Evolutionary conservation across 805 yeast genomes (phyloP), one percentile per base, ranked within the genome.

Genomic region (Zygoascus biomembranicola): DNA sequence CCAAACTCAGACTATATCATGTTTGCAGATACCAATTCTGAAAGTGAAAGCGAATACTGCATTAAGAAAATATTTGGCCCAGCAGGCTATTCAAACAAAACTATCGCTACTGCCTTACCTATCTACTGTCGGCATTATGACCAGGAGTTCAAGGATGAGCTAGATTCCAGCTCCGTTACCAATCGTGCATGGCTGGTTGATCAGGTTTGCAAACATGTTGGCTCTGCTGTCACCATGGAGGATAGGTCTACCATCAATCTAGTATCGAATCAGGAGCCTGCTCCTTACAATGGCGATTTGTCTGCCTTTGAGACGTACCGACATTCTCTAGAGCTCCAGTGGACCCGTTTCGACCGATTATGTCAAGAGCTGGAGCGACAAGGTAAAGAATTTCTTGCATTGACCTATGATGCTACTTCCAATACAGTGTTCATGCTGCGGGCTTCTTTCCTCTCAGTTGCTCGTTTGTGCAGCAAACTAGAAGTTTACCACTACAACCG

Each of bases 341-440:
- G 95, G 86, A 72, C 77, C 35, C 80, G 84, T 55, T 77, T 90
- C 54, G 84, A 82, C 54, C 75, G 87, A 1, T 72, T 90, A 26
- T 84, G 95, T 63, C 79, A 77, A 53, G 96, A 90, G 61, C 73
- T 86, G 51, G 77, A 77, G 55, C 84, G 78, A 55, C 75, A 76
- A 47, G 73, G 81, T 18, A 75, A 77, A 54, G 94, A 87, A 61
- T 75, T 84, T 0, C 72, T 87, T 41, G 70, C 81, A 1, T 62
- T 85, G 1, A 67, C 69, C n/a, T 59, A 72, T 23, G 75, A 71
- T 43, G 64, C 68, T 1, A 66, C 63, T 16, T 43, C 66, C 55
- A 65, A 62, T 11, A 57, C 68, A 18, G 47, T 73, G 2, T 57
- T 65, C 11, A 57, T 74, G 2, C 54, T 72, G 52, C 77, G 75